A percentile compares a stretch with the other conserved stretches of the same genome.
Conservation (phyloP, 208 protist genomes). For the Lotmaria passim region DNA sequence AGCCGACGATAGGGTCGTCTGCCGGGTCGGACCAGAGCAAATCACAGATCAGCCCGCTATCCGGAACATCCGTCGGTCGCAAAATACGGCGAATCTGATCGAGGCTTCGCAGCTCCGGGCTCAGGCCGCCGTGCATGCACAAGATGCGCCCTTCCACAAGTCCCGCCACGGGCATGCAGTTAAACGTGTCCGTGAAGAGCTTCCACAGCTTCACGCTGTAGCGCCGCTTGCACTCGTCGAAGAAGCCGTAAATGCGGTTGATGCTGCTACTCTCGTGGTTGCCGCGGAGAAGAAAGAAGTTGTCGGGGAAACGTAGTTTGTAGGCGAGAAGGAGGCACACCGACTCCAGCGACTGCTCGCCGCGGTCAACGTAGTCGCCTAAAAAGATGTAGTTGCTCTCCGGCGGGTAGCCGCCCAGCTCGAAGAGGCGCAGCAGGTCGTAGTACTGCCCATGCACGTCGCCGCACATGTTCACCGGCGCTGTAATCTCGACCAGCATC, state of each 20-base stretch:
- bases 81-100: slow-evolving; percentile 59
- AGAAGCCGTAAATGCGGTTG: slow-evolving; percentile 89
- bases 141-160: slow-evolving; percentile 69
- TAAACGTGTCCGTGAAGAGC: slow-evolving; percentile 88
- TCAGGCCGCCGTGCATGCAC: slow-evolving; percentile 89
- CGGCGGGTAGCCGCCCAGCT: slow-evolving; percentile 47
- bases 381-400: slow-evolving; percentile 94
- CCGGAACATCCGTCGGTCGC: slow-evolving; percentile 54
- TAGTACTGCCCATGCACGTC: slow-evolving; percentile 88
- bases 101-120: slow-evolving; percentile 62
- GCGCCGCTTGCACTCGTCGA: slow-evolving; percentile 94
- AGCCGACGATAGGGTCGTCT: slow-evolving; percentile 61
- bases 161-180: slow-evolving; percentile 83
- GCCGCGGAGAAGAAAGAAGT: slow-evolving; percentile 89
- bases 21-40: slow-evolving; percentile 99
- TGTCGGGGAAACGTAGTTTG: slow-evolving; percentile 81
- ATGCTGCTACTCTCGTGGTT: slow-evolving; percentile 91
- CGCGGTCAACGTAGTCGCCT: slow-evolving; percentile 98
- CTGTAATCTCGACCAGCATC: slow-evolving; percentile 80
- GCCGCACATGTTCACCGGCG: slow-evolving; percentile 87
- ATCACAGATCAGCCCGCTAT: slow-evolving; percentile 96
- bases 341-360: slow-evolving; percentile 73
- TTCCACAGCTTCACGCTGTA: slow-evolving; percentile 92
- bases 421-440: slow-evolving; percentile 86
- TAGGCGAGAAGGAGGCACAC: slow-evolving; percentile 82